Percentiles rank a stretch among this genome's conserved stretches.
Conservation (phyloP, 257 asterid species). For the Przewalskia tangutica region DNA sequence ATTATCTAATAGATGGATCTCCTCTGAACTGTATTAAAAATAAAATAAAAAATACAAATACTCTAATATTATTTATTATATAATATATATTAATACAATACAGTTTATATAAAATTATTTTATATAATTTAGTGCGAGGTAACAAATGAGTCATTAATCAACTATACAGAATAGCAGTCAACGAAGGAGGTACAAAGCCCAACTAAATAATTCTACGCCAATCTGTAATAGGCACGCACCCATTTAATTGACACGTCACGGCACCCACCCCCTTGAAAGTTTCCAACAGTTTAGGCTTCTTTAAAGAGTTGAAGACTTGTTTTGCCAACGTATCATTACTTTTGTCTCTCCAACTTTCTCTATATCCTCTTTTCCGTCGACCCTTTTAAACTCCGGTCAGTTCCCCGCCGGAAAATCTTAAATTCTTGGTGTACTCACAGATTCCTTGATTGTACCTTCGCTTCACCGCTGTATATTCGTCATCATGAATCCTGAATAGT, state of each 20-base stretch:
- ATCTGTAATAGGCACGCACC: not conserved
- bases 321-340: not conserved
- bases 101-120: no score
- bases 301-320: not conserved
- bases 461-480: slow-evolving; percentile 8
- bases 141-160: no score
- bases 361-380: not conserved
- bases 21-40: no score
- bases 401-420: not conserved
- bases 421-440: not conserved
- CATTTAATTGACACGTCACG: not conserved
- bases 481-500: slow-evolving; percentile 76
- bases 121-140: no score
- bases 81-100: no score
- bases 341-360: not conserved
- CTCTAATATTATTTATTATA: no score
- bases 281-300: not conserved
- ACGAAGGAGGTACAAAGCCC: not conserved
- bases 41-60: no score
- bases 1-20: no score
- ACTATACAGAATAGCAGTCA: not conserved
- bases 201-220: not conserved
- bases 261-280: not conserved
- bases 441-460: not conserved
- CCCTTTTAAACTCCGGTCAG: not conserved